phyloP scores from a whole-genome alignment of 139 green algal genomes.

The Volvox africanus region DNA sequence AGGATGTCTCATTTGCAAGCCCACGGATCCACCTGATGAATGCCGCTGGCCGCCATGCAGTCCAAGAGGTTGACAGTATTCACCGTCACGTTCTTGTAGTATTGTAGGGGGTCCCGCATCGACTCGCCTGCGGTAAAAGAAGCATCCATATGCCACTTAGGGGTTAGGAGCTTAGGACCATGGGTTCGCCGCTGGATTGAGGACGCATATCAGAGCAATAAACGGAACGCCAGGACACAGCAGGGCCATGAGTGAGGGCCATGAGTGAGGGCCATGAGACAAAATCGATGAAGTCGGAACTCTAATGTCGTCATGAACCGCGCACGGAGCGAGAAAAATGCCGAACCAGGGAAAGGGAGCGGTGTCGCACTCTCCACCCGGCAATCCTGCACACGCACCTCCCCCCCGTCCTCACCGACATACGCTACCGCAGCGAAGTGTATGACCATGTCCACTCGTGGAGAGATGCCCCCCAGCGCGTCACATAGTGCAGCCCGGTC shows the following conservation, averaged over 20 bases:
- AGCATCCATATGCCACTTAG: too few species aligned
- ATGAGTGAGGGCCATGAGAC: too few species aligned
- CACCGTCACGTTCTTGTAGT: constrained; percentile 84
- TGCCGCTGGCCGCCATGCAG: constrained; percentile 63
- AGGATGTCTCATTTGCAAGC: background rate
- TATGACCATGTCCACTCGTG: constrained; percentile 73
- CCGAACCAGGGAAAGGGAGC: background rate
- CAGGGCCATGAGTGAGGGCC: too few species aligned
- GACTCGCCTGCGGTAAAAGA: constrained; percentile 70
- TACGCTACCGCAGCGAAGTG: constrained; percentile 87
- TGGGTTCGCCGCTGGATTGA: too few species aligned
- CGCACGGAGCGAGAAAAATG: background rate
- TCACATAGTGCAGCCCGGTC: constrained; percentile 55
- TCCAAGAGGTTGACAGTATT: constrained; percentile 82
- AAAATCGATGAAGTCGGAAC: background rate
- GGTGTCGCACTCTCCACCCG: background rate
- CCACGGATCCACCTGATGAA: constrained; percentile 69
- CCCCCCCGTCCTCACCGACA: constrained; percentile 53
- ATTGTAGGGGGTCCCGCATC: constrained; percentile 65
- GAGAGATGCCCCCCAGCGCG: constrained; percentile 44
- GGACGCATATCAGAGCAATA: too few species aligned
- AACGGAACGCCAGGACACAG: background rate
- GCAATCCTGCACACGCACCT: background rate
- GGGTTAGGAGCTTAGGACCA: too few species aligned
- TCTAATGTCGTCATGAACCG: background rate